Conservation (phyloP, 1,284 basidiomycete genomes). For the Ceratobasidium papillatum region DNA sequence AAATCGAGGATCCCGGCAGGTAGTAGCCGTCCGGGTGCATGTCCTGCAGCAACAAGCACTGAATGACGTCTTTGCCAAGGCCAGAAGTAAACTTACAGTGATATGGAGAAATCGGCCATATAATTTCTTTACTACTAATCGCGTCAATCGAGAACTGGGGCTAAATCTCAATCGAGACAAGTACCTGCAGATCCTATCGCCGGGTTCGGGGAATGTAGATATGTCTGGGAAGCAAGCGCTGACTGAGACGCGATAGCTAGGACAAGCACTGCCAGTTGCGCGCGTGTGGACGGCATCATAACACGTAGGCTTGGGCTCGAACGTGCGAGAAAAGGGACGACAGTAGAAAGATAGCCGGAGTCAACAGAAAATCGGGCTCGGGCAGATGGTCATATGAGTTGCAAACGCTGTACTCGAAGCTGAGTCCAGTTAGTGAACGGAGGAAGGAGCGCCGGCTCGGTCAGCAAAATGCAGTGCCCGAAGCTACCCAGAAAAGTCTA, state of each 20-base stretch:
- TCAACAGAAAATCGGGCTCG: background rate
- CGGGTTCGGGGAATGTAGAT: slow-evolving; percentile 13
- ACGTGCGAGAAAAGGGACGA: slow-evolving; percentile 14
- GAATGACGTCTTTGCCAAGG: slow-evolving; percentile 9
- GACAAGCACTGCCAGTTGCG: background rate
- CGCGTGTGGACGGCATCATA: slow-evolving; percentile 12
- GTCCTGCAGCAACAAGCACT: slow-evolving; percentile 54
- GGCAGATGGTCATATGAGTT: slow-evolving; percentile 29
- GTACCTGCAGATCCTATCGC: slow-evolving; percentile 4
- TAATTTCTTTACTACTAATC: slow-evolving; percentile 55
- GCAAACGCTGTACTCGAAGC: background rate
- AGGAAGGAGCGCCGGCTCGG: background rate
- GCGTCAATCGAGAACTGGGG: background rate
- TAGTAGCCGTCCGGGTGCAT: slow-evolving; percentile 82
- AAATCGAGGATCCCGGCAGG: slow-evolving; percentile 58
- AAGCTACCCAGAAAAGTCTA: slow-evolving; percentile 10
- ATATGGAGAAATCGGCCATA: slow-evolving; percentile 79
- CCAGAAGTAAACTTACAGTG: slow-evolving; percentile 53
- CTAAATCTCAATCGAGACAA: slow-evolving; percentile 30
- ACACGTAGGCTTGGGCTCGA: background rate
- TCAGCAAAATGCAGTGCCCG: background rate
- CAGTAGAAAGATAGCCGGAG: slow-evolving; percentile 7
- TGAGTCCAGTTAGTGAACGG: background rate
- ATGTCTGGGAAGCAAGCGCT: slow-evolving; percentile 25
- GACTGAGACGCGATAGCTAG: slow-evolving; percentile 18